Conservation (phyloP, 495 filamentous ascomycete species). For the Hypoxylon subgilvum region DNA sequence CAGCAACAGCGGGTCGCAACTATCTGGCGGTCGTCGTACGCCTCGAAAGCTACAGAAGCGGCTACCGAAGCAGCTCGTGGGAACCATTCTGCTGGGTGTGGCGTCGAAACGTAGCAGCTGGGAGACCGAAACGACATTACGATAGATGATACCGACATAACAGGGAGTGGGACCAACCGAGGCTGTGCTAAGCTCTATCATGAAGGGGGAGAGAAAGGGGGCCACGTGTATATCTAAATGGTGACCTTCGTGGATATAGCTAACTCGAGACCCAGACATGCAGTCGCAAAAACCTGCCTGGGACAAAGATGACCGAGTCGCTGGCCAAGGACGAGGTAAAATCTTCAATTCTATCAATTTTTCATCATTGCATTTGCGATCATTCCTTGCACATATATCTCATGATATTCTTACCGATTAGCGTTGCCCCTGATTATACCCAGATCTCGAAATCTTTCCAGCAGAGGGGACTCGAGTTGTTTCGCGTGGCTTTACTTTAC, state of each 20-base stretch:
- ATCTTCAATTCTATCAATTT: conserved; percentile 5
- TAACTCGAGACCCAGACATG: conserved; percentile 3
- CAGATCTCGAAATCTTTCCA: no score
- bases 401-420: background rate
- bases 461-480: no score
- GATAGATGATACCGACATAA: conserved; percentile 20
- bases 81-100: conserved; percentile 41
- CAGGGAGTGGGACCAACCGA: background rate
- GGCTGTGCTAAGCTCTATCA: background rate
- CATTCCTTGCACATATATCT: no score
- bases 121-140: conserved; percentile 30
- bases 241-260: conserved; percentile 7
- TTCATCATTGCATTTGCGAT: background rate
- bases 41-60: conserved; percentile 58
- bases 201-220: background rate
- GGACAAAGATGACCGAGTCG: background rate
- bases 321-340: background rate
- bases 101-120: conserved; percentile 29
- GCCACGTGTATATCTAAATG: background rate
- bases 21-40: conserved; percentile 36
- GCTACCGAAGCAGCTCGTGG: conserved; percentile 44
- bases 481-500: no score
- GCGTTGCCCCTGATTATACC: background rate
- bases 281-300: background rate
- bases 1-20: conserved; percentile 27